A percentile compares a stretch with the other conserved stretches of the same genome.
Conservation (phyloP, 2,329 filamentous ascomycete genomes). For the Elsinoe batatas region DNA sequence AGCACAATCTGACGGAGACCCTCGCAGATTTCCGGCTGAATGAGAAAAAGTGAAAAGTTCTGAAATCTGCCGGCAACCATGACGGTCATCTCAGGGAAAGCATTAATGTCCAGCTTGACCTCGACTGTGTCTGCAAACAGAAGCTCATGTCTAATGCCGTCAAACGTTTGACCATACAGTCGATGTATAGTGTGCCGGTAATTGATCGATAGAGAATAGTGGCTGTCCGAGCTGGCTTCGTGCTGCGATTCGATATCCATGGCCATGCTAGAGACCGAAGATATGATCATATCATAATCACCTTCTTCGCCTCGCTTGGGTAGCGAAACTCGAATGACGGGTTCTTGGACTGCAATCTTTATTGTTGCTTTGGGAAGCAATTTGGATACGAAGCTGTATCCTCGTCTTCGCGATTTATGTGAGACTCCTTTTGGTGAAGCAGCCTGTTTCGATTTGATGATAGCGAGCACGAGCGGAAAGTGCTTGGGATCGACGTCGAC, state of each 20-base stretch:
- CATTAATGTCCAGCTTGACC: constrained; percentile 72
- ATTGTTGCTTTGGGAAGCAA: constrained; percentile 87
- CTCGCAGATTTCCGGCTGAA: constrained; percentile 84
- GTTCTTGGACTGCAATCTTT: constrained; percentile 94
- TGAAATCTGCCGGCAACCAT: constrained; percentile 70
- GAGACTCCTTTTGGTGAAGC: constrained; percentile 20
- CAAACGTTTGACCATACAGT: constrained; percentile 87
- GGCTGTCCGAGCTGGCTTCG: constrained; percentile 67
- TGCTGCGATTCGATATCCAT: constrained; percentile 95
- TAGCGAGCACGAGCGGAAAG: constrained; percentile 70
- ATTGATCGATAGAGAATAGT: constrained; percentile 77
- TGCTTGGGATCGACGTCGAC: constrained; percentile 88
- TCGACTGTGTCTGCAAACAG: constrained; percentile 83
- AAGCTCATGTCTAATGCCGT: constrained; percentile 73
- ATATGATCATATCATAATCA: constrained; percentile 92
- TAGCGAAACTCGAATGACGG: constrained; percentile 79
- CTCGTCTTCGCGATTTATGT: constrained; percentile 16
- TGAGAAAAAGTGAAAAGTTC: constrained; percentile 80
- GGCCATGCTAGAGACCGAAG: constrained; percentile 85
- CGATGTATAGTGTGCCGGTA: constrained; percentile 77
- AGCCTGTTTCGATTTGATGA: constrained; percentile 47
- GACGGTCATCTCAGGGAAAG: constrained; percentile 76
- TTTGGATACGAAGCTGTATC: constrained; percentile 69
- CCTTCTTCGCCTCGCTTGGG: constrained; percentile 68
- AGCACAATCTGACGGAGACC: constrained; percentile 84